A percentile compares a stretch with the other conserved stretches of the same genome.
Conservation (phyloP, 768 basidiomycete genomes). For the Leucocoprinus leucothites region DNA sequence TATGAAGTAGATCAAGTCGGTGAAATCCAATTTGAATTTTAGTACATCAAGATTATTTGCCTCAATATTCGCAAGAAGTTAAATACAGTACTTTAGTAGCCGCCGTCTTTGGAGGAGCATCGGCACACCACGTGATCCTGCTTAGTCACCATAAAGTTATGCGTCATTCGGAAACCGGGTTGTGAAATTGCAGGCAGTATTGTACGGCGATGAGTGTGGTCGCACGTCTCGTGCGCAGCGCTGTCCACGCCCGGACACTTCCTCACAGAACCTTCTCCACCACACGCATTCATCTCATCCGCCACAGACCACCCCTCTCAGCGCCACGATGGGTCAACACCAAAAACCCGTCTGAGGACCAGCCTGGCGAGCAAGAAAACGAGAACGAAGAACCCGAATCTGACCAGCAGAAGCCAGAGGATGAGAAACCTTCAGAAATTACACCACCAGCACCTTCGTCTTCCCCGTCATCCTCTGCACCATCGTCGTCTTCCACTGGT, state of each 20-base stretch:
- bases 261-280: not conserved
- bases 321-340: constrained; percentile 8
- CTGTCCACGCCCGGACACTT: not conserved
- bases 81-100: too few species aligned
- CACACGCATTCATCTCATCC: not conserved
- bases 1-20: too few species aligned
- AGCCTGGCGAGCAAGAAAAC: not conserved
- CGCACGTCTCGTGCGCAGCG: constrained; percentile 6
- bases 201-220: constrained; percentile 11
- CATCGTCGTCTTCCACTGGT: constrained; percentile 14
- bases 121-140: not conserved
- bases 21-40: too few species aligned
- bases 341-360: constrained; percentile 1
- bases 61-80: too few species aligned
- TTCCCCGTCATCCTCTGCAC: constrained; percentile 18
- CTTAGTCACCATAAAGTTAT: constrained; percentile 3
- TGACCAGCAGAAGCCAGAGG: constrained; percentile 5
- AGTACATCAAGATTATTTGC: too few species aligned
- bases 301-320: not conserved
- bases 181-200: not conserved
- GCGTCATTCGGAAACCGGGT: not conserved
- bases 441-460: constrained; percentile 15
- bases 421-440: constrained; percentile 1
- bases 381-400: not conserved
- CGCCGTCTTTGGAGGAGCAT: too few species aligned